Evolutionary conservation across 495 filamentous ascomycete species (phyloP).

Genomic region (Penicillium ucsense): DNA sequence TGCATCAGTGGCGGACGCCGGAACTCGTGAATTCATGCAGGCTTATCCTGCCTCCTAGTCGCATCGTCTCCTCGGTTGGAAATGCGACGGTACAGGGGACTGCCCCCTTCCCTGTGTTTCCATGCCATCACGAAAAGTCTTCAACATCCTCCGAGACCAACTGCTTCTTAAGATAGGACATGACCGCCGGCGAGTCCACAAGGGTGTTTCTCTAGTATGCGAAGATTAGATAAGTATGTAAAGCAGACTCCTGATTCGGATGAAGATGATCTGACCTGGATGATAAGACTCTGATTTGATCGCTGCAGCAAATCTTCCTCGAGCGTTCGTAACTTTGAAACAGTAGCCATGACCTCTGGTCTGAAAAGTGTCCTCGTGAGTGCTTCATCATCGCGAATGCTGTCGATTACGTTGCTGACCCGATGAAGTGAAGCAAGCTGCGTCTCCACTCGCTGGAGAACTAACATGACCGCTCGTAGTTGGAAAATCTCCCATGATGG

Average conservation of each 20-base stretch:
- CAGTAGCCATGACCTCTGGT: slow-evolving; percentile 30
- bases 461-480: slow-evolving; percentile 55
- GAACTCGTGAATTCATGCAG: too few relatives aligned
- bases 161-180: slow-evolving; percentile 32
- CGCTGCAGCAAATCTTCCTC: slow-evolving; percentile 50
- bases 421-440: slow-evolving; percentile 51
- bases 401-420: slow-evolving; percentile 28
- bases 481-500: slow-evolving; percentile 57
- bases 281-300: slow-evolving; percentile 43
- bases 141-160: slow-evolving; percentile 24
- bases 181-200: slow-evolving; percentile 33
- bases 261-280: slow-evolving; percentile 44
- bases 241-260: too few relatives aligned
- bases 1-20: too few relatives aligned
- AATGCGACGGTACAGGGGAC: too few relatives aligned
- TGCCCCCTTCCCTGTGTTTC: neutral
- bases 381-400: slow-evolving; percentile 17
- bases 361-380: slow-evolving; percentile 23
- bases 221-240: slow-evolving; percentile 1
- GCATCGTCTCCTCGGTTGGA: too few relatives aligned
- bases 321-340: slow-evolving; percentile 42
- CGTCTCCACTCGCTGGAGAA: slow-evolving; percentile 51
- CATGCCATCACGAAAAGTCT: slow-evolving; percentile 37
- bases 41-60: too few relatives aligned
- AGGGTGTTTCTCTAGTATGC: slow-evolving; percentile 28